Conservation (phyloP, 305 asterid genomes). For the Fraxinus paxiana region DNA sequence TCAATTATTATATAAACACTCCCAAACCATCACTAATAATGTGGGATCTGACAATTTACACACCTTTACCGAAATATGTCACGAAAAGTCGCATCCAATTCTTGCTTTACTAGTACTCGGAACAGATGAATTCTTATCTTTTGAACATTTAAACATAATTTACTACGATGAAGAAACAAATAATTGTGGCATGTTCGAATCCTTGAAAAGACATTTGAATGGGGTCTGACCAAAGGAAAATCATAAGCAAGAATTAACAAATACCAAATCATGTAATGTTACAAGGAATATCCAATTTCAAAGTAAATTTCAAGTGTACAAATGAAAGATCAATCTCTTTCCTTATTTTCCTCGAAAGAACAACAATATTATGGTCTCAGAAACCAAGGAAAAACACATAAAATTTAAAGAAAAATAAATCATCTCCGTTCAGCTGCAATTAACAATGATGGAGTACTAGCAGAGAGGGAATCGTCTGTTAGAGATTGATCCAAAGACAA, state of each 20-base stretch:
- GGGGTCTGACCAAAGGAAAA: background rate
- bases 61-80: background rate
- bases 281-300: background rate
- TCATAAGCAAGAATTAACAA: background rate
- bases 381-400: background rate
- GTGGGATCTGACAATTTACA: background rate
- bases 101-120: background rate
- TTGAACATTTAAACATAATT: background rate
- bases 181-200: background rate
- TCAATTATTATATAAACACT: background rate
- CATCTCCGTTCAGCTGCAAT: constrained; percentile 22
- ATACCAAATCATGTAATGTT: background rate
- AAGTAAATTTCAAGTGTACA: background rate
- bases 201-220: background rate
- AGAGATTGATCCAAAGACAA: constrained; percentile 49
- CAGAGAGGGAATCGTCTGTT: constrained; percentile 61
- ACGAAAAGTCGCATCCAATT: background rate
- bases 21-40: background rate
- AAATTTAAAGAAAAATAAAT: background rate
- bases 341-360: background rate
- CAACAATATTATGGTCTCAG: background rate
- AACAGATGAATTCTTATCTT: background rate
- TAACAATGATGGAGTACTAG: constrained; percentile 25
- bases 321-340: background rate
- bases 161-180: background rate